These are phyloP conservation scores for Penicillium sp. DNA, from an alignment of 2,329 filamentous ascomycete species.

Conservation along the genomic window DNA sequence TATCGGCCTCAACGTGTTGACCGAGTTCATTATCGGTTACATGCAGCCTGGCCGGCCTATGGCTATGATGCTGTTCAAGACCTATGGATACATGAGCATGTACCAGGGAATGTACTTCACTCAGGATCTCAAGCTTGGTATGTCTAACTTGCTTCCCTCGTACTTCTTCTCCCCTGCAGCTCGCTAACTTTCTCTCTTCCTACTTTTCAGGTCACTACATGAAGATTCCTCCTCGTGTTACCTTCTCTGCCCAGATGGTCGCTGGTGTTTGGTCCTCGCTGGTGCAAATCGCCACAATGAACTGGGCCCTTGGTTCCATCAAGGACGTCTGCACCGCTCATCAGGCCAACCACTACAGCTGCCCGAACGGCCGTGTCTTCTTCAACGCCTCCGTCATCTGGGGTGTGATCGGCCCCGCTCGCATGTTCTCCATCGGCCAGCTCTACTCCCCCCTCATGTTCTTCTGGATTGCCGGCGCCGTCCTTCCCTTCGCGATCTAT, in stretches of 20 bases:
- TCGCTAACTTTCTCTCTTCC: constrained; percentile 26
- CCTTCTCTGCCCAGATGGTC: constrained; percentile 57
- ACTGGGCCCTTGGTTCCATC: constrained; percentile 59
- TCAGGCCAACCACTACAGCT: constrained; percentile 62
- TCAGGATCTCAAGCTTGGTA: constrained; percentile 66
- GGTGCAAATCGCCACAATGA: constrained; percentile 52
- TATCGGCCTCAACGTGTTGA: constrained; percentile 72
- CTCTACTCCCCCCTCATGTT: constrained; percentile 68
- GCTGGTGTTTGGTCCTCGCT: constrained; percentile 56
- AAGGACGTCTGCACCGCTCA: constrained; percentile 65
- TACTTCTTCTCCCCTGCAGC: neutral
- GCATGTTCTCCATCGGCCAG: constrained; percentile 67
- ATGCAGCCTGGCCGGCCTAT: constrained; percentile 71
- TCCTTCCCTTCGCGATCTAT: constrained; percentile 66
- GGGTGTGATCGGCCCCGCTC: constrained; percentile 71
- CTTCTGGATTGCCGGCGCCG: constrained; percentile 71
- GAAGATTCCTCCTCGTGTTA: constrained; percentile 56
- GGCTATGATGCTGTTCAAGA: constrained; percentile 79
- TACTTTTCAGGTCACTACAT: constrained; percentile 61
- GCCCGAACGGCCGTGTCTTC: constrained; percentile 62
- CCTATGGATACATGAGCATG: constrained; percentile 72
- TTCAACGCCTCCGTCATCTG: constrained; percentile 73
- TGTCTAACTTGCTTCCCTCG: neutral
- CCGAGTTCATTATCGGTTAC: constrained; percentile 74
- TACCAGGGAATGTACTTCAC: constrained; percentile 66